A percentile compares a stretch with the other conserved stretches of the same genome.
phyloP scores from a whole-genome alignment of 2,329 filamentous ascomycete species.

The Penicillium sp. region DNA sequence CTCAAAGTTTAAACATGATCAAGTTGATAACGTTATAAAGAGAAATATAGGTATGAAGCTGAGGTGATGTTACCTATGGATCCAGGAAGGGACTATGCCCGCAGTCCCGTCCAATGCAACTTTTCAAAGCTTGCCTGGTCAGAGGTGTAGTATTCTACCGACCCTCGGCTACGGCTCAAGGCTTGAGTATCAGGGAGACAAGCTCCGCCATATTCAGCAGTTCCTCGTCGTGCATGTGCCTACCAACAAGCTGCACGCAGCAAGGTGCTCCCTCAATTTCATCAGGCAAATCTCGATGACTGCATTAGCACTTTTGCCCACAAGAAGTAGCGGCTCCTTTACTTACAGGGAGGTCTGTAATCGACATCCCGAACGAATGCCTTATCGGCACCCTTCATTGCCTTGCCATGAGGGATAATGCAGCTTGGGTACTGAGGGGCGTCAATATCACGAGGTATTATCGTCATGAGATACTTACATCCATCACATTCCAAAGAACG shows the following conservation, averaged over 20 bases:
- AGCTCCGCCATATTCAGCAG: neutral
- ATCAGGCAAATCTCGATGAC: neutral
- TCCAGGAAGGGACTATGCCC: no score
- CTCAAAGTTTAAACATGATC: no score
- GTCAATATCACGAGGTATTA: neutral
- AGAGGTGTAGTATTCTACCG: no score
- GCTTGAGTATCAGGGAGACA: no score
- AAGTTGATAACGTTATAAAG: no score
- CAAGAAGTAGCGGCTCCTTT: neutral
- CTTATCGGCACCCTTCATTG: slow-evolving; percentile 41
- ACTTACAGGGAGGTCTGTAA: slow-evolving; percentile 19
- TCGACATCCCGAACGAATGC: slow-evolving; percentile 13
- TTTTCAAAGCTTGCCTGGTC: no score
- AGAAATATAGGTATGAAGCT: no score
- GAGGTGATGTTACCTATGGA: no score
- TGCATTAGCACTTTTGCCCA: neutral
- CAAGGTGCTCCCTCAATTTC: slow-evolving; percentile 1
- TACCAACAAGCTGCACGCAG: neutral
- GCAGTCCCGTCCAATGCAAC: no score
- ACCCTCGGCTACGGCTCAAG: no score
- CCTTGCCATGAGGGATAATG: slow-evolving; percentile 45
- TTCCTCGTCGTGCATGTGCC: slow-evolving; percentile 3
- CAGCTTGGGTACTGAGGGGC: slow-evolving; percentile 46
- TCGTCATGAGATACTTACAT: slow-evolving; percentile 37
- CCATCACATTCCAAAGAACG: slow-evolving; percentile 48